These are phyloP conservation scores for Brassica napus DNA, from an alignment of 345 rosid genomes.

Conservation along the genomic window DNA sequence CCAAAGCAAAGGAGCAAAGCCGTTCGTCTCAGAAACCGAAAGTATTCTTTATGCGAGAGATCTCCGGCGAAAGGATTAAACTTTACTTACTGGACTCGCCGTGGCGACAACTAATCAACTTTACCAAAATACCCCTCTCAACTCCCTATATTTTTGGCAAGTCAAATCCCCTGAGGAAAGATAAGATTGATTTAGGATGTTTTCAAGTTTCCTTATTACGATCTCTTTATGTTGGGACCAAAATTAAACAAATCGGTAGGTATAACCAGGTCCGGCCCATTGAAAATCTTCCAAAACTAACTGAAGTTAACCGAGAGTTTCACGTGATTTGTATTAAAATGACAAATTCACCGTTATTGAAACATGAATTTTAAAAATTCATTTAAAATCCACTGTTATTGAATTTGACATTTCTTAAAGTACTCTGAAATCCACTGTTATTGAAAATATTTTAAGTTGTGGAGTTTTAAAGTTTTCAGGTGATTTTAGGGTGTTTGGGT, in stretches of 20 bases:
- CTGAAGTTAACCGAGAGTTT: no score
- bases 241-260: slow-evolving; percentile 52
- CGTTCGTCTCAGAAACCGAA: slow-evolving; percentile 9
- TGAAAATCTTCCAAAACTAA: no score
- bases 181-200: background rate
- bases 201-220: slow-evolving; percentile 28
- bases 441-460: no score
- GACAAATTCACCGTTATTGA: no score
- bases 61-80: background rate
- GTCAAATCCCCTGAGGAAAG: background rate
- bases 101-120: background rate
- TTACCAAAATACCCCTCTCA: background rate
- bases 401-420: no score
- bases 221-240: slow-evolving; percentile 16
- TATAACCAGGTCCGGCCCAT: slow-evolving; percentile 45
- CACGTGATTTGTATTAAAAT: no score
- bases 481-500: no score
- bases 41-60: slow-evolving; percentile 33
- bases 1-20: slow-evolving; percentile 12
- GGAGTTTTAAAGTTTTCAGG: no score
- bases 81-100: slow-evolving; percentile 5
- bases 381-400: no score
- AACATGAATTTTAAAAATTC: no score
- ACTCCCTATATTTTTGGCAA: background rate
- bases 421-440: no score